A percentile compares a stretch with the other conserved stretches of the same genome.
phyloP scores from a whole-genome alignment of 2,329 filamentous ascomycete species.

The Botrytis tulipae region DNA sequence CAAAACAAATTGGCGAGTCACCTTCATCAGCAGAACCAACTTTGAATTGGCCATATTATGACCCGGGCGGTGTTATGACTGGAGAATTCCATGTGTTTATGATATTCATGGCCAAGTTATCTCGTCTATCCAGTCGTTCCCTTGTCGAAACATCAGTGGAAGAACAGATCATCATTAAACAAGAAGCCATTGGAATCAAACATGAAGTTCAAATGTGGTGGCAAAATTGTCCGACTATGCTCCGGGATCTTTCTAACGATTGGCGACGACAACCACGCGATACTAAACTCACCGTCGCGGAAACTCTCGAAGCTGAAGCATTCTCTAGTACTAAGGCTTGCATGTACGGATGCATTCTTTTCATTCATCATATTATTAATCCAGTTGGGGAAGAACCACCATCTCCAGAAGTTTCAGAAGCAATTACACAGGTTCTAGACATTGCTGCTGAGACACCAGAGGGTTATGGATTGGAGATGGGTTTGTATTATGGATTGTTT shows the following conservation, averaged over 20 bases:
- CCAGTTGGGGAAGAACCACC: slow-evolving; percentile 29
- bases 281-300: slow-evolving; percentile 33
- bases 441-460: slow-evolving; percentile 36
- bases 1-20: slow-evolving; percentile 12
- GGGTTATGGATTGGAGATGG: slow-evolving; percentile 38
- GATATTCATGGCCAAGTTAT: slow-evolving; percentile 35
- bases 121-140: slow-evolving; percentile 33
- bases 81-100: slow-evolving; percentile 36
- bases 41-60: slow-evolving; percentile 37
- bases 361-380: slow-evolving; percentile 36
- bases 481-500: slow-evolving; percentile 37
- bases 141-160: slow-evolving; percentile 26
- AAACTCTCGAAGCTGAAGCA: slow-evolving; percentile 36
- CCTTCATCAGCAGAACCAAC: neutral
- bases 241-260: slow-evolving; percentile 35
- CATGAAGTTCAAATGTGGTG: slow-evolving; percentile 34
- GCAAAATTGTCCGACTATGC: slow-evolving; percentile 27
- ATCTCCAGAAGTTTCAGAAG: slow-evolving; percentile 30
- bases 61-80: slow-evolving; percentile 31
- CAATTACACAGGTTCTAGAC: slow-evolving; percentile 33
- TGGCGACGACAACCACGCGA: slow-evolving; percentile 33
- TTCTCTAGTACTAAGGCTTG: slow-evolving; percentile 36
- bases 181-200: slow-evolving; percentile 26
- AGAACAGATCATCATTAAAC: slow-evolving; percentile 26
- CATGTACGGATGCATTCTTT: slow-evolving; percentile 34